Percentiles rank a stretch among this genome's conserved stretches.
Evolutionary conservation across 1,284 basidiomycete species (phyloP).

Genomic region (Leucoagaricus sp.): DNA sequence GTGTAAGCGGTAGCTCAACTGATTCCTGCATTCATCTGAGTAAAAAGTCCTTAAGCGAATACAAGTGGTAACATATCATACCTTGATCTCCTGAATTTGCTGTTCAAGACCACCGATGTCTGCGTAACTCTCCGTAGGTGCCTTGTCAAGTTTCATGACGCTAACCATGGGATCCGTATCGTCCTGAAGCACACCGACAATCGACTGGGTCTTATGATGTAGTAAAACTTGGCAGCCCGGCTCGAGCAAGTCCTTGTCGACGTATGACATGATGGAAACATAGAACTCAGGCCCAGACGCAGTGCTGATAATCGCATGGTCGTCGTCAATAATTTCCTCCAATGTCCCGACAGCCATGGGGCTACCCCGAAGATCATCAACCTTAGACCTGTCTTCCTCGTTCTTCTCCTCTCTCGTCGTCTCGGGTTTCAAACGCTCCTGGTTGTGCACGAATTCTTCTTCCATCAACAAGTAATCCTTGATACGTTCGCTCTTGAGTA

Average conservation of each 20-base stretch:
- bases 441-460: constrained; percentile 97
- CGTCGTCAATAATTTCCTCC: constrained; percentile 99
- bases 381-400: constrained; percentile 90
- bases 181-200: constrained; percentile 95
- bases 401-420: constrained; percentile 91
- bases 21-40: too few relatives aligned
- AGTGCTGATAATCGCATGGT: constrained; percentile 98
- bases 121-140: constrained; percentile 97
- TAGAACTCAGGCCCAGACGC: constrained; percentile 97
- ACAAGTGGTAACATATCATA: constrained; percentile 28
- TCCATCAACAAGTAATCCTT: constrained; percentile 98
- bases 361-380: constrained; percentile 93
- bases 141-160: constrained; percentile 99
- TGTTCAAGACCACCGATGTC: constrained; percentile 97
- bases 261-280: constrained; percentile 98
- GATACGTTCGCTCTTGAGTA: constrained; percentile 97
- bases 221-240: constrained; percentile 95
- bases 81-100: constrained; percentile 99
- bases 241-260: constrained; percentile 98
- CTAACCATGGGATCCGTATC: constrained; percentile 98
- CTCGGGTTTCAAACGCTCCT: constrained; percentile 86
- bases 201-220: constrained; percentile 95
- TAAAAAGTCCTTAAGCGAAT: background rate
- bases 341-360: constrained; percentile 98
- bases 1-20: constrained; percentile 96